phyloP scores from a whole-genome alignment of 768 basidiomycete genomes.

The Brasilioporus rufonigricans region DNA sequence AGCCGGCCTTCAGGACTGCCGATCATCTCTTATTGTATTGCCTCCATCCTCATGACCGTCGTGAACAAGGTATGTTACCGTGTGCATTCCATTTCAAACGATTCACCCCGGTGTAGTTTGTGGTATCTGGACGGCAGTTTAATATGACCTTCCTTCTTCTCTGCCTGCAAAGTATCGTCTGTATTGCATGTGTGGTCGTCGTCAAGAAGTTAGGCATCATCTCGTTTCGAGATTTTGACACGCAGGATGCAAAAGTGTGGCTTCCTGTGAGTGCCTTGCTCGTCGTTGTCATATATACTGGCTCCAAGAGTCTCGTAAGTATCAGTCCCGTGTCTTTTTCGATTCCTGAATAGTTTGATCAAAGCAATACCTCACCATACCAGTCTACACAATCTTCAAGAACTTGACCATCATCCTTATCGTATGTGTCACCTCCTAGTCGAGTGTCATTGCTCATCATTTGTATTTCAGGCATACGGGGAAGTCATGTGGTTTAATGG shows the following conservation, averaged over 20 bases:
- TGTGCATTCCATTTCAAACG: not conserved
- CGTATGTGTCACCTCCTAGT: constrained; percentile 43
- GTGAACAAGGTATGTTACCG: constrained; percentile 77
- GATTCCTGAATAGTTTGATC: not conserved
- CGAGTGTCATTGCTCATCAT: not conserved
- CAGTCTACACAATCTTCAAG: constrained; percentile 99
- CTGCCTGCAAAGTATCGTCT: constrained; percentile 88
- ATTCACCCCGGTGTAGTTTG: constrained; percentile 55
- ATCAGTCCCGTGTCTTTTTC: not conserved
- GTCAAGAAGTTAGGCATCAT: constrained; percentile 79
- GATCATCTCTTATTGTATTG: constrained; percentile 85
- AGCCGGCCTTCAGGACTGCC: constrained; percentile 59
- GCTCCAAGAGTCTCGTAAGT: constrained; percentile 92
- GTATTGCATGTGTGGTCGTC: constrained; percentile 67
- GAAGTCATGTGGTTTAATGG: constrained; percentile 98
- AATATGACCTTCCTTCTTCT: constrained; percentile 97
- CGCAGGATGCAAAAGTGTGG: constrained; percentile 86
- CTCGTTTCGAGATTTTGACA: constrained; percentile 80
- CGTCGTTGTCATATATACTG: constrained; percentile 95
- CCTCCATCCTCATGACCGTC: constrained; percentile 95
- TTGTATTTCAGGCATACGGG: constrained; percentile 75
- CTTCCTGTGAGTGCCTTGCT: constrained; percentile 92
- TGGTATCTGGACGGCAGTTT: constrained; percentile 90
- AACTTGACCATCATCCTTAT: constrained; percentile 99
- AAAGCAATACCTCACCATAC: constrained; percentile 96